These are phyloP conservation scores for Triglochin maritima DNA, from an alignment of 106 monocot genomes.

Conservation along the genomic window DNA sequence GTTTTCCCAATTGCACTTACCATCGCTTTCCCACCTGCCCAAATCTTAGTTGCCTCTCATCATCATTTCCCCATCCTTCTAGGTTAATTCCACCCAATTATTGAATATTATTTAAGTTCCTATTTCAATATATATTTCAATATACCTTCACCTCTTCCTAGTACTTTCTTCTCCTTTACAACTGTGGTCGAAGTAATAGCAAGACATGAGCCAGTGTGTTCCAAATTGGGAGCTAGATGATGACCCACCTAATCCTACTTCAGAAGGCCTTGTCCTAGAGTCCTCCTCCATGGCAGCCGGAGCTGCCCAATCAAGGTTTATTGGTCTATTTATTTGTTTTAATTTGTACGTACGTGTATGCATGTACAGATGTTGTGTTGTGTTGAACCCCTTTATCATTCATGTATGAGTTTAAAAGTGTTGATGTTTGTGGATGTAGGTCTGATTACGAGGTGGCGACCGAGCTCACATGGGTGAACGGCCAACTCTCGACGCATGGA, in stretches of 20 bases:
- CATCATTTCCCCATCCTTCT: no score
- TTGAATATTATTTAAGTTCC: no score
- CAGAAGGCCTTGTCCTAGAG: not conserved
- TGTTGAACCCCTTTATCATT: not conserved
- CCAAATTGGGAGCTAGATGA: conserved; percentile 64
- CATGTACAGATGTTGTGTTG: not conserved
- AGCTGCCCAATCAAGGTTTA: not conserved
- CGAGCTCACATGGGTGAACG: conserved; percentile 74
- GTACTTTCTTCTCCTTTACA: no score
- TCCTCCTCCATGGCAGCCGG: not conserved
- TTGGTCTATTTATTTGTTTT: not conserved
- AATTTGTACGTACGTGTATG: not conserved
- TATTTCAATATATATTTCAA: no score
- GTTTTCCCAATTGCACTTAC: no score
- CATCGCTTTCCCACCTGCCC: no score
- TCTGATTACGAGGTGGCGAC: conserved; percentile 39
- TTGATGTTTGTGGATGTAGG: not conserved
- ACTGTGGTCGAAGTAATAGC: no score
- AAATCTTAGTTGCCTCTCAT: no score
- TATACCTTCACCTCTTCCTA: no score
- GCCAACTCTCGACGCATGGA: conserved; percentile 38
- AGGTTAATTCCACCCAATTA: no score
- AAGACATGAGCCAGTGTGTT: conserved; percentile 59
- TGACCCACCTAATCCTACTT: not conserved
- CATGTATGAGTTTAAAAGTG: not conserved